A percentile compares a stretch with the other conserved stretches of the same genome.
phyloP scores from a whole-genome alignment of 1,284 basidiomycete genomes.

The Ceratobasidium sp. region DNA sequence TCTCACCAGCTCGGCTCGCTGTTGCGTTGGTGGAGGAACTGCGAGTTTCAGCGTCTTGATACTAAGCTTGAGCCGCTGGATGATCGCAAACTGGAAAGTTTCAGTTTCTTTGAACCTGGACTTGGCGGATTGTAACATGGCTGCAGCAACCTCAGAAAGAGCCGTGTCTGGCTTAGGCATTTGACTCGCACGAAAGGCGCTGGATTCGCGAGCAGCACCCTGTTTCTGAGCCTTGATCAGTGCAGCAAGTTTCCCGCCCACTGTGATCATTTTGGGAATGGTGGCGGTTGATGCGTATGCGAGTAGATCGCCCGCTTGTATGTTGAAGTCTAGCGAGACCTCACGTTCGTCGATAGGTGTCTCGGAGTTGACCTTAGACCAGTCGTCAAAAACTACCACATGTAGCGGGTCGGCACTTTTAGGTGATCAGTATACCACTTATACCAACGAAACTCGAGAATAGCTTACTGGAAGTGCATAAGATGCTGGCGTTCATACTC shows the following conservation, averaged over 20 bases:
- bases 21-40: conserved; percentile 79
- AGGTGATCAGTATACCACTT: background rate
- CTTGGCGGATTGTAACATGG: conserved; percentile 79
- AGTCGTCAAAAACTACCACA: conserved; percentile 83
- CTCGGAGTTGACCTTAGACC: conserved; percentile 65
- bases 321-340: conserved; percentile 79
- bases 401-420: conserved; percentile 79
- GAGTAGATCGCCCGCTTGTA: conserved; percentile 76
- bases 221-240: conserved; percentile 78
- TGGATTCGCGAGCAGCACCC: conserved; percentile 76
- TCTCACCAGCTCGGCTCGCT: conserved; percentile 36
- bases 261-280: conserved; percentile 76
- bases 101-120: conserved; percentile 70
- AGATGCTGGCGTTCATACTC: conserved; percentile 82
- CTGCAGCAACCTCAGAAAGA: conserved; percentile 82
- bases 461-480: conserved; percentile 77
- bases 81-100: conserved; percentile 68
- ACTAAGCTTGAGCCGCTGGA: conserved; percentile 75
- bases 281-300: conserved; percentile 77
- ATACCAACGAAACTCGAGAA: conserved; percentile 23
- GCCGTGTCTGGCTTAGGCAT: conserved; percentile 77
- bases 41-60: conserved; percentile 70
- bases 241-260: conserved; percentile 74
- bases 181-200: conserved; percentile 72
- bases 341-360: conserved; percentile 62